A percentile compares a stretch with the other conserved stretches of the same genome.
These are phyloP conservation scores for Neurospora sp. DNA, from an alignment of 2,329 filamentous ascomycete genomes.

Conservation along the genomic window DNA sequence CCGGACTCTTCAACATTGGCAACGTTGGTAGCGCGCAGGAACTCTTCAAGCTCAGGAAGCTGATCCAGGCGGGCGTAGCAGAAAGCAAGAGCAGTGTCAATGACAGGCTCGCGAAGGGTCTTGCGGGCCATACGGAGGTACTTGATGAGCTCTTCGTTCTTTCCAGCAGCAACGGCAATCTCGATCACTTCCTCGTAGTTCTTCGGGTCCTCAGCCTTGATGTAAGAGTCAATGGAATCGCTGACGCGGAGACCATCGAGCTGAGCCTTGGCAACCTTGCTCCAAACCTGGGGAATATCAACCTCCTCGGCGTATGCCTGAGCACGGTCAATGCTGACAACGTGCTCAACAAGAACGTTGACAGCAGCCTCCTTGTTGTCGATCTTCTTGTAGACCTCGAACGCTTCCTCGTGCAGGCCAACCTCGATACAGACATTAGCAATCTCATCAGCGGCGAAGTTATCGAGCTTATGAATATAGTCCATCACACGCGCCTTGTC, in stretches of 20 bases:
- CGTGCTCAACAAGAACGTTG: slow-evolving; percentile 87
- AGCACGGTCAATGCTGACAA: slow-evolving; percentile 95
- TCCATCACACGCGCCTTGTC: slow-evolving; percentile 93
- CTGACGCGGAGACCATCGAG: slow-evolving; percentile 87
- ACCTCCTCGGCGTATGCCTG: slow-evolving; percentile 93
- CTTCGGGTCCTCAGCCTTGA: slow-evolving; percentile 82
- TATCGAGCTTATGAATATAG: slow-evolving; percentile 85
- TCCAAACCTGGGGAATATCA: slow-evolving; percentile 93
- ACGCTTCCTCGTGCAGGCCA: slow-evolving; percentile 90
- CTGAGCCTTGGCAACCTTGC: slow-evolving; percentile 95
- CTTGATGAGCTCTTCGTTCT: slow-evolving; percentile 96
- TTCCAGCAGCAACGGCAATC: slow-evolving; percentile 86
- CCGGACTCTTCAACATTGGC: slow-evolving; percentile 93
- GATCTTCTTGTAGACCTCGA: slow-evolving; percentile 98
- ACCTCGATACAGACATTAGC: slow-evolving; percentile 89
- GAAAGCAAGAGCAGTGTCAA: slow-evolving; percentile 91
- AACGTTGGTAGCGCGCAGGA: slow-evolving; percentile 85
- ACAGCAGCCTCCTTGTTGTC: slow-evolving; percentile 79
- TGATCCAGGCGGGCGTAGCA: slow-evolving; percentile 87
- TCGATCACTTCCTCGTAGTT: slow-evolving; percentile 97
- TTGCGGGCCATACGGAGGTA: slow-evolving; percentile 96
- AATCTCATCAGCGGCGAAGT: slow-evolving; percentile 88
- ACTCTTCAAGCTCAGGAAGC: slow-evolving; percentile 89
- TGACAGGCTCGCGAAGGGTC: slow-evolving; percentile 83
- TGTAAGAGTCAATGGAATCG: slow-evolving; percentile 94